Evolutionary conservation across 2,329 filamentous ascomycete species (phyloP), one percentile per base, ranked within the genome.

Genomic region (Trichoderma koningiopsis): DNA sequence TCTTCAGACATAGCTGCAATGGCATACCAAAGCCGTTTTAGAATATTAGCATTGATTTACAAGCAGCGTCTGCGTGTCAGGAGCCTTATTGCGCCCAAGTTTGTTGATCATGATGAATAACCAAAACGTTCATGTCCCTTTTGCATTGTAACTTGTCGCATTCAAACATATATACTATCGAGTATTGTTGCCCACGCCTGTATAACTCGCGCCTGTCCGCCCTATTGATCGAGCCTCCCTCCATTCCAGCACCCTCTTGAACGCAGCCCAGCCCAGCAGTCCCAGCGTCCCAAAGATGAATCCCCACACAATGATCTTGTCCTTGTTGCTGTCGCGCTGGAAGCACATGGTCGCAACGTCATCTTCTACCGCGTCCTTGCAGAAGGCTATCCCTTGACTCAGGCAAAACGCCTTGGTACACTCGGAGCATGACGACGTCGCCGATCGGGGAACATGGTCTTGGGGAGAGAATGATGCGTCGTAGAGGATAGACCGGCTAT

Each of bases 351-450:
- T 88, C 53, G 86, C 79, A 24, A 90, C 86, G 74, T 90, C 87
- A 75, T 85, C 86, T 73, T 90, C 87, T 72, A 85, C 84, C 65
- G 87, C 87, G 72, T 85, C 83, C 74, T 87, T 86, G 82, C 88
- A 91, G 75, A 91, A 89, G 69, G 86, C 86, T 29, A 91, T 85
- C 72, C 83, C 83, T 71, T 88, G 84, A 57, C 80, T 79, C 10
- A 90, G 84, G 77, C 88, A 91, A 74, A 89, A 91, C 69, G 86
- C 86, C 76, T 88, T 88, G 71, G 88, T 91, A 79, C 88, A 91
- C 71, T 88, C 85, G 33, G 84, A 81, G 79, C 88, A 91, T 4
- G 84, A 84, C 65, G 83, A 76, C 56, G 83, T 81, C 71, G 81
- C 77, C 29, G 80, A 79, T 31, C 78, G 78, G 70, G 74, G 80